Conservation (phyloP, 306 rosid species). For the Vicia sativa region DNA sequence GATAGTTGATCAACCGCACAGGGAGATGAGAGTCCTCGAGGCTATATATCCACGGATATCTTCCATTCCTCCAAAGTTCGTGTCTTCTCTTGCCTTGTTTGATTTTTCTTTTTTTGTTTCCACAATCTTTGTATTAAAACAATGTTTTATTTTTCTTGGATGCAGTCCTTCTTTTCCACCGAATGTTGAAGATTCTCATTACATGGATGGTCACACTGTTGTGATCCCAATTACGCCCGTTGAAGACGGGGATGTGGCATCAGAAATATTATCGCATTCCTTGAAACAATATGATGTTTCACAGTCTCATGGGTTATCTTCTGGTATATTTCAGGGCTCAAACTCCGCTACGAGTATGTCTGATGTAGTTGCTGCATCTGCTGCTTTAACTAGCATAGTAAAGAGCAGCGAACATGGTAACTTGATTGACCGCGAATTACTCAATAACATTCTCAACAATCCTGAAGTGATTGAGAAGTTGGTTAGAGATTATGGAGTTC, state of each 20-base stretch:
- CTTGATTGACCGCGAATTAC: conserved; percentile 71
- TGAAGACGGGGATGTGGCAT: conserved; percentile 77
- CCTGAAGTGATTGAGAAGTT: conserved; percentile 80
- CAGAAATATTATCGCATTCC: conserved; percentile 45
- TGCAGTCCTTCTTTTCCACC: conserved; percentile 59
- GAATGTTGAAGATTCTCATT: conserved; percentile 51
- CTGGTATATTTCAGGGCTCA: conserved; percentile 37
- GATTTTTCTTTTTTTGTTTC: conserved; percentile 13
- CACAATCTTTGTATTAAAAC: conserved; percentile 28
- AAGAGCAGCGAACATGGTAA: conserved; percentile 70
- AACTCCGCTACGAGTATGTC: conserved; percentile 45
- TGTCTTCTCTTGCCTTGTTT: conserved; percentile 41
- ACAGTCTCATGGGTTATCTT: conserved; percentile 39
- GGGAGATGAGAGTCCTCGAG: conserved; percentile 92
- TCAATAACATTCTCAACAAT: conserved; percentile 67
- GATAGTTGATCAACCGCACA: conserved; percentile 60
- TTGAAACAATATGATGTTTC: conserved; percentile 33
- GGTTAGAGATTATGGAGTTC: conserved; percentile 61
- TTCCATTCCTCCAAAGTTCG: conserved; percentile 85
- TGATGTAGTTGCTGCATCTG: conserved; percentile 67
- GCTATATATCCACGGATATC: conserved; percentile 89
- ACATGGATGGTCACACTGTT: conserved; percentile 45
- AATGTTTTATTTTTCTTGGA: neutral
- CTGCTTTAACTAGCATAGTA: conserved; percentile 61
- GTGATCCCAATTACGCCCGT: conserved; percentile 78